Evolutionary conservation across 1,284 basidiomycete species (phyloP).

Genomic region (Tremellales sp.): DNA sequence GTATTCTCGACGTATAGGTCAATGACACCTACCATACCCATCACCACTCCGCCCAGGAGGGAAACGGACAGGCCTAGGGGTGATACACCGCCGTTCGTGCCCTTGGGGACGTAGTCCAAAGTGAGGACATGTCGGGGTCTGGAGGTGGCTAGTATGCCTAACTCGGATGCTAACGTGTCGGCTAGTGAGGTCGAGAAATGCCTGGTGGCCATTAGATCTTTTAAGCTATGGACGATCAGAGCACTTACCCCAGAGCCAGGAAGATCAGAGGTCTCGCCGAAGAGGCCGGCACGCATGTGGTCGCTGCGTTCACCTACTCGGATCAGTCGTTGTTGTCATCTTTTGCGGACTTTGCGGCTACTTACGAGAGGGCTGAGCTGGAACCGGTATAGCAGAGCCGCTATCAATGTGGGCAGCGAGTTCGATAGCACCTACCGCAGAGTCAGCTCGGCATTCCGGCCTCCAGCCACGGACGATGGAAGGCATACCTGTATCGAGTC

Average conservation of each 20-base stretch:
- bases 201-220: slow-evolving; percentile 6
- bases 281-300: slow-evolving; percentile 15
- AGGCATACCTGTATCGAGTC: slow-evolving; percentile 63
- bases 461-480: no score
- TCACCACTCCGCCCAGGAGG: slow-evolving; percentile 65
- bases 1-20: slow-evolving; percentile 63
- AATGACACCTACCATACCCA: slow-evolving; percentile 61
- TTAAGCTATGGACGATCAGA: background rate
- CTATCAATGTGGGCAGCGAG: slow-evolving; percentile 65
- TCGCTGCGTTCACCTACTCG: slow-evolving; percentile 39
- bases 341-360: no score
- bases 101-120: slow-evolving; percentile 67
- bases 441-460: background rate
- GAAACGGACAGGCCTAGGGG: slow-evolving; percentile 69
- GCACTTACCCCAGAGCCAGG: slow-evolving; percentile 63
- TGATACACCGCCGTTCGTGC: slow-evolving; percentile 87
- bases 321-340: no score
- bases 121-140: slow-evolving; percentile 73
- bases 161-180: slow-evolving; percentile 46
- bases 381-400: slow-evolving; percentile 62
- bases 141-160: slow-evolving; percentile 71
- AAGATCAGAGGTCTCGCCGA: slow-evolving; percentile 23
- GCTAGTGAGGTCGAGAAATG: slow-evolving; percentile 31
- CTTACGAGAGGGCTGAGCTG: slow-evolving; percentile 23
- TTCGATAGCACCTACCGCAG: slow-evolving; percentile 64